Evolutionary conservation across 305 asterid genomes (phyloP).

Genomic region (Fraxinus ornus): DNA sequence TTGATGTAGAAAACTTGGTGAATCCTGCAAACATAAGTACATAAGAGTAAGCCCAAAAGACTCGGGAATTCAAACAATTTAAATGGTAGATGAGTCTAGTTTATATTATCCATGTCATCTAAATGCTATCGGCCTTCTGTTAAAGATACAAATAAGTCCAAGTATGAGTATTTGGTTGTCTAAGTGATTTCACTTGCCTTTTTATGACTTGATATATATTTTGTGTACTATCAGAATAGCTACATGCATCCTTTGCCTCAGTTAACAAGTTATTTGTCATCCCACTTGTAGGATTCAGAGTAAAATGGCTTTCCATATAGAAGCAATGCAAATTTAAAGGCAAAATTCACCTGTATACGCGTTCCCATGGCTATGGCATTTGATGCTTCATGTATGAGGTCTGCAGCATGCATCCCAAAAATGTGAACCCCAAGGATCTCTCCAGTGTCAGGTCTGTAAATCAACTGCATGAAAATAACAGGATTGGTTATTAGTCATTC

Average conservation of each 20-base stretch:
- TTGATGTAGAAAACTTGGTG: background rate
- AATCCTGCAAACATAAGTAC: background rate
- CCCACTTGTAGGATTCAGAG: conserved; percentile 2
- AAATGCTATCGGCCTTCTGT: background rate
- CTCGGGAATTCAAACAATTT: background rate
- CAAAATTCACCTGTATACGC: conserved; percentile 60
- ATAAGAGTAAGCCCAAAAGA: background rate
- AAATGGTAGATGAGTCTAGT: conserved; percentile 1
- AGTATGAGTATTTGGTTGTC: background rate
- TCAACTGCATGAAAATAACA: conserved; percentile 59
- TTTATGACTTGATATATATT: background rate
- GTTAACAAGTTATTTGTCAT: background rate
- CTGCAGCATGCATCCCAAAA: conserved; percentile 92
- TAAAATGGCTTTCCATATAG: background rate
- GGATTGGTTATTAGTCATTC: conserved; percentile 15
- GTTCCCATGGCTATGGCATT: conserved; percentile 91
- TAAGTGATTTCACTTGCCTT: background rate
- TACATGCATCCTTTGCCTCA: conserved; percentile 14
- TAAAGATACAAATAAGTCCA: background rate
- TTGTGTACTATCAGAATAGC: background rate
- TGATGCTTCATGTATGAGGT: conserved; percentile 92
- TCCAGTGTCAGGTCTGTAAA: conserved; percentile 91
- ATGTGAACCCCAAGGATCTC: conserved; percentile 95
- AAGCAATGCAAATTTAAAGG: conserved; percentile 16
- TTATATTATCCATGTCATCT: background rate